Percentiles rank a stretch among this genome's conserved stretches.
These are phyloP conservation scores for Rhododendron molle DNA, from an alignment of 148 eudicot genomes.

Conservation along the genomic window DNA sequence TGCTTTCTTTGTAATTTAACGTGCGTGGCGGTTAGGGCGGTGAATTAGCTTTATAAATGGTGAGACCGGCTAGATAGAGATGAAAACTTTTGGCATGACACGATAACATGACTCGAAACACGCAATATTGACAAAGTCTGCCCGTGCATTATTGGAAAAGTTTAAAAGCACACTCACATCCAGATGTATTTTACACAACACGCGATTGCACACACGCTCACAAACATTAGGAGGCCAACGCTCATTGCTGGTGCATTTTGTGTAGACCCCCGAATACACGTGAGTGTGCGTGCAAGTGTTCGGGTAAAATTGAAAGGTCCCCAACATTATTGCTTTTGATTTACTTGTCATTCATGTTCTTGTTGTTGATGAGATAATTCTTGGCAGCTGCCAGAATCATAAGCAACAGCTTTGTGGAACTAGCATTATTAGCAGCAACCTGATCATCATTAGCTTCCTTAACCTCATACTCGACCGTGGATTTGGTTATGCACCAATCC, in stretches of 20 bases:
- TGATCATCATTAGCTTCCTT: slow-evolving; percentile 28
- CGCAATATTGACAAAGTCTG: too few species aligned
- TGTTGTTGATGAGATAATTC: slow-evolving; percentile 10
- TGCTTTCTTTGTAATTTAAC: neutral
- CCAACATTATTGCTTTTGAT: neutral
- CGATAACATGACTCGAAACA: too few species aligned
- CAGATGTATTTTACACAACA: neutral
- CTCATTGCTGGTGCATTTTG: too few species aligned
- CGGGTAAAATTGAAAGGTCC: neutral
- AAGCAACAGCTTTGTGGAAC: slow-evolving; percentile 31
- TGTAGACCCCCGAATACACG: neutral
- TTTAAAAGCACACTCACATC: too few species aligned
- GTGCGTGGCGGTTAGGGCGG: neutral
- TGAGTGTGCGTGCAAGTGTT: neutral
- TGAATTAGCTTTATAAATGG: too few species aligned
- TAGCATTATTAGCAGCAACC: slow-evolving; percentile 4
- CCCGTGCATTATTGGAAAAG: too few species aligned
- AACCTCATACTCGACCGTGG: slow-evolving; percentile 46
- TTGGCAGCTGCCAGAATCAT: slow-evolving; percentile 22
- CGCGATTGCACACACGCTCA: neutral
- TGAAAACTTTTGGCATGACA: too few species aligned
- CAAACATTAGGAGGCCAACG: too few species aligned
- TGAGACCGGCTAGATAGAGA: too few species aligned
- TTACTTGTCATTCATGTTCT: neutral
- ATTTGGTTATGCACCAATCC: slow-evolving; percentile 28